Percentiles rank a stretch among this genome's conserved stretches.
Evolutionary conservation across 257 asterid species (phyloP).

Genomic region (Solanum sitiens): DNA sequence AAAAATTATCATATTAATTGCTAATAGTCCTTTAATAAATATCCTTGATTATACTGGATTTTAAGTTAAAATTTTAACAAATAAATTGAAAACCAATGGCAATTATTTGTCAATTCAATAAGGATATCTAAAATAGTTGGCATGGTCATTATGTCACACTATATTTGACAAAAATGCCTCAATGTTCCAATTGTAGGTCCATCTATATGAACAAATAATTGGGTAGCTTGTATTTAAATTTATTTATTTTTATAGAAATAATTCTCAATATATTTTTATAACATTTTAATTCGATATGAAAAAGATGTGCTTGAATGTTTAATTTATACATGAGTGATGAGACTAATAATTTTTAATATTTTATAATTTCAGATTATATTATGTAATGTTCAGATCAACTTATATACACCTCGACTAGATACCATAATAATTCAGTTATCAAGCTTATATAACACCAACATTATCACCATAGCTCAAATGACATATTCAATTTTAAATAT

Average conservation of each 20-base stretch:
- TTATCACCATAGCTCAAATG: background rate
- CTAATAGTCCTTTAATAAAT: no score
- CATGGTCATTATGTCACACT: background rate
- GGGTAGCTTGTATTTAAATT: background rate
- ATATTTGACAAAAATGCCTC: background rate
- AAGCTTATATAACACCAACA: background rate
- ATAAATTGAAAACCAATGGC: background rate
- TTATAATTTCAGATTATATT: background rate
- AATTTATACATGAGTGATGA: background rate
- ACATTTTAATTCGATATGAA: background rate
- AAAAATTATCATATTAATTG: background rate
- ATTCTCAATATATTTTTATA: background rate
- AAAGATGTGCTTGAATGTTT: background rate
- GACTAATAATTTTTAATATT: background rate
- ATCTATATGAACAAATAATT: background rate
- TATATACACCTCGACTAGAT: accelerated
- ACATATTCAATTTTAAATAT: background rate
- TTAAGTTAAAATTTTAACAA: background rate
- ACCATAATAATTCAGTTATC: background rate
- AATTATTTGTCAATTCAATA: background rate
- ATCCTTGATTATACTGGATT: background rate
- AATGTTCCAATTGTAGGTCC: background rate
- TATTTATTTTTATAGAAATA: background rate
- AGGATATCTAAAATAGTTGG: background rate
- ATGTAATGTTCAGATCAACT: background rate